These are phyloP conservation scores for Isochrysis galbana DNA, from an alignment of 78 protist species.

Conservation along the genomic window DNA sequence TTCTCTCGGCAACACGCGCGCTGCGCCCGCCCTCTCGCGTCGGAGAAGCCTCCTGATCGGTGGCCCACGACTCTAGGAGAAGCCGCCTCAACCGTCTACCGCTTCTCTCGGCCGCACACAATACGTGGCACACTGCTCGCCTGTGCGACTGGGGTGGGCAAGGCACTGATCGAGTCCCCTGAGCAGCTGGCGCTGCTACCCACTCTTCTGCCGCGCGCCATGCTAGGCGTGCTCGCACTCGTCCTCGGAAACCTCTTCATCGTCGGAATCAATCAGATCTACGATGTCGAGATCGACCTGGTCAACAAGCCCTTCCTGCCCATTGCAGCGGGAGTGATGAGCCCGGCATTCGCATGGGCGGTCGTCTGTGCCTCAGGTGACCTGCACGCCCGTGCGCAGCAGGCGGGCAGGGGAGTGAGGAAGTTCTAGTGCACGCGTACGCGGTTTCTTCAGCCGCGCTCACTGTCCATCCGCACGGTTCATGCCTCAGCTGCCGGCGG, in stretches of 20 bases:
- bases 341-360: constrained; percentile 2
- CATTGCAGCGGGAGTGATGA: constrained; percentile 42
- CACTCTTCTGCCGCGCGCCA: constrained; percentile 19
- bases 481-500: background rate
- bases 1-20: constrained; percentile 32
- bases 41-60: too few relatives aligned
- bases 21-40: too few relatives aligned
- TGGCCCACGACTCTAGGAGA: too few relatives aligned
- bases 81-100: too few relatives aligned
- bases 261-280: constrained; percentile 45
- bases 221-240: constrained; percentile 26
- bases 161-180: constrained; percentile 12
- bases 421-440: too few relatives aligned
- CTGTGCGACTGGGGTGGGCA: constrained; percentile 8
- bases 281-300: constrained; percentile 48
- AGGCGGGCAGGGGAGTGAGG: too few relatives aligned
- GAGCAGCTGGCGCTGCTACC: background rate
- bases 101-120: constrained; percentile 27
- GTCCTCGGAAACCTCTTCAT: constrained; percentile 40
- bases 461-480: too few relatives aligned
- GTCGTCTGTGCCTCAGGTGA: background rate
- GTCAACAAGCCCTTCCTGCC: constrained; percentile 64
- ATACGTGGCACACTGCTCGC: constrained; percentile 38
- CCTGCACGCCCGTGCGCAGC: too few relatives aligned
- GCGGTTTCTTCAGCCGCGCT: too few relatives aligned